phyloP scores from a whole-genome alignment of 257 asterid species.

The Prunella vulgaris region DNA sequence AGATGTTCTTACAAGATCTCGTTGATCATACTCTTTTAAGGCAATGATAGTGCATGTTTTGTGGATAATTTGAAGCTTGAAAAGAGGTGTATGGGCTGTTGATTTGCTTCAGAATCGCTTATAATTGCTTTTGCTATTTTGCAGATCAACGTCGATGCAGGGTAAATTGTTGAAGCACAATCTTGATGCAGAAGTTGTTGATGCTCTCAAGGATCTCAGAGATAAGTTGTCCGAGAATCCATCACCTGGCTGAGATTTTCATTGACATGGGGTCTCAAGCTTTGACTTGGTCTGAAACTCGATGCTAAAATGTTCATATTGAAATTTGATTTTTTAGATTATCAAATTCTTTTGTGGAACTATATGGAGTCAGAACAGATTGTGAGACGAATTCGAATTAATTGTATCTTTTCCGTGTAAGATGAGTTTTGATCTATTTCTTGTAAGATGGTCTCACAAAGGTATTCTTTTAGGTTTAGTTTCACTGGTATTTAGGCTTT shows the following conservation, averaged over 20 bases:
- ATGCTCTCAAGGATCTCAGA: slow-evolving; percentile 90
- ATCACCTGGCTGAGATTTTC: slow-evolving; percentile 20
- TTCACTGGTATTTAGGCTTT: background rate
- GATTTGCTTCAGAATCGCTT: too few species aligned
- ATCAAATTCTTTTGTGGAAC: background rate
- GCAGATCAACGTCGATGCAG: slow-evolving; percentile 87
- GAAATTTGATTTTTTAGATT: background rate
- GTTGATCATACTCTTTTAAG: too few species aligned
- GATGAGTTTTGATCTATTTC: background rate
- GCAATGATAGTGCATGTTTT: too few species aligned
- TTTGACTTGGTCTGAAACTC: background rate
- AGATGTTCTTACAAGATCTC: too few species aligned
- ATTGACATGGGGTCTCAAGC: background rate
- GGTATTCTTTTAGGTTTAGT: background rate
- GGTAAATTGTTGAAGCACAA: slow-evolving; percentile 92
- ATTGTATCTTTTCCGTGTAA: background rate
- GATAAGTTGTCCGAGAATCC: slow-evolving; percentile 56
- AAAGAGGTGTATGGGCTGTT: too few species aligned
- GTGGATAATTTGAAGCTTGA: too few species aligned
- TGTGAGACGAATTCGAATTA: background rate
- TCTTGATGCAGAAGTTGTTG: slow-evolving; percentile 80
- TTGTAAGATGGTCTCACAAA: background rate
- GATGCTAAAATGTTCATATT: background rate
- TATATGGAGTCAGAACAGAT: background rate
- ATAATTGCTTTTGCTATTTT: background rate